Conservation (phyloP, 2,329 filamentous ascomycete genomes). For the Teratosphaeriaceae sp. region DNA sequence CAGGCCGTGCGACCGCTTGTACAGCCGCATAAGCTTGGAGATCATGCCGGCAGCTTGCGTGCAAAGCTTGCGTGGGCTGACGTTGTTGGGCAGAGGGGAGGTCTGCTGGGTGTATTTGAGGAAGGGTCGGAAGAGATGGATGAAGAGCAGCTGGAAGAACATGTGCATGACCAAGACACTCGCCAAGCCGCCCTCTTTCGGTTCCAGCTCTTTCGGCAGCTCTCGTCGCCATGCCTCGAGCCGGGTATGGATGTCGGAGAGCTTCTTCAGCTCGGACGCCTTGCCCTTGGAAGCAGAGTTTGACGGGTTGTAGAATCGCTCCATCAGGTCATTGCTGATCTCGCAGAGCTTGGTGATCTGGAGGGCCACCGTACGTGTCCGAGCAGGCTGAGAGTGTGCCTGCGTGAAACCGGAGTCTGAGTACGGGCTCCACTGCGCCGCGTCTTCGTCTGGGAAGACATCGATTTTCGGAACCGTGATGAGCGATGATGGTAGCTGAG, state of each 20-base stretch:
- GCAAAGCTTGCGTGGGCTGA: constrained; percentile 85
- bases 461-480: constrained; percentile 85
- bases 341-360: constrained; percentile 82
- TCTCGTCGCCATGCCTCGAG: constrained; percentile 84
- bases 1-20: constrained; percentile 85
- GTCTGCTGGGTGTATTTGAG: constrained; percentile 77
- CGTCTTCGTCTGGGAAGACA: constrained; percentile 83
- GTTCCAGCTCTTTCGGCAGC: constrained; percentile 78
- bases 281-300: constrained; percentile 62
- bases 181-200: constrained; percentile 81
- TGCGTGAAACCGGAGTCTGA: constrained; percentile 74
- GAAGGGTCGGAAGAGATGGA: constrained; percentile 92
- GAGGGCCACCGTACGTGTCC: constrained; percentile 73
- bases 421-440: constrained; percentile 79
- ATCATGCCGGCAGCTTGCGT: constrained; percentile 84
- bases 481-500: constrained; percentile 72
- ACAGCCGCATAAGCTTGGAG: constrained; percentile 88
- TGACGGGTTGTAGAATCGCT: constrained; percentile 77
- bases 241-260: constrained; percentile 84
- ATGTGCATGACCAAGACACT: constrained; percentile 84
- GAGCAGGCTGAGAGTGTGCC: constrained; percentile 67
- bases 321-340: constrained; percentile 82
- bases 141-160: constrained; percentile 94
- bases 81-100: constrained; percentile 77
- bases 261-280: constrained; percentile 78